A percentile compares a stretch with the other conserved stretches of the same genome.
These are phyloP conservation scores for Protostelium mycophagum DNA, from an alignment of 78 protist genomes.

Conservation along the genomic window DNA sequence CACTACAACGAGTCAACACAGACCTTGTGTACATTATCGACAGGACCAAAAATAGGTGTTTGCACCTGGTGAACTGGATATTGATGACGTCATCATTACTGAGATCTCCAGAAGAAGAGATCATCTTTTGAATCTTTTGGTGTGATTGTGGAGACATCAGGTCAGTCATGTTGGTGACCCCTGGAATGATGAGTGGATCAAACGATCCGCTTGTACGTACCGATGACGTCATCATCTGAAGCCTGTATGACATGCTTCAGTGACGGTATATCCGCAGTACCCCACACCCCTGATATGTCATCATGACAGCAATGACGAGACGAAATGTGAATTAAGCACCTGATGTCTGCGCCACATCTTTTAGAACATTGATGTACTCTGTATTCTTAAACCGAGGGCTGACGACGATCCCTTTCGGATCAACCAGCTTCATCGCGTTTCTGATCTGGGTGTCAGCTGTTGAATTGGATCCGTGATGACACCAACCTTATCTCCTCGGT, in stretches of 20 bases:
- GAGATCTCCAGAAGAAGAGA: too few species aligned
- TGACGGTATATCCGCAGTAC: background rate
- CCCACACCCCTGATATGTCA: background rate
- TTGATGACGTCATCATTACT: conserved; percentile 35
- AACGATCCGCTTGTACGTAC: too few species aligned
- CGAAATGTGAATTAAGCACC: too few species aligned
- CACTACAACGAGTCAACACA: too few species aligned
- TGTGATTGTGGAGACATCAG: background rate
- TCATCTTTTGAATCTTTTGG: too few species aligned
- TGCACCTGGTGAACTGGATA: conserved; percentile 71
- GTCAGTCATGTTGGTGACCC: conserved; percentile 9
- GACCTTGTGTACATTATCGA: conserved; percentile 23
- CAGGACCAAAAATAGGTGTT: conserved; percentile 20
- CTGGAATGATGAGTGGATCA: background rate
- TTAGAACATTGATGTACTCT: conserved; percentile 22
- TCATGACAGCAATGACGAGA: background rate
- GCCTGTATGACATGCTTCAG: too few species aligned
- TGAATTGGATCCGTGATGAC: too few species aligned
- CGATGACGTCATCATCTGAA: too few species aligned
- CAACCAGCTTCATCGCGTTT: conserved; percentile 17
- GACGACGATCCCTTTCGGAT: conserved; percentile 34
- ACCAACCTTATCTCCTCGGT: too few species aligned
- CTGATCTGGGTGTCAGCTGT: too few species aligned
- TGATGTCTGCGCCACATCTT: conserved; percentile 2
- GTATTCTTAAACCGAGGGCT: conserved; percentile 17